Evolutionary conservation across 305 asterid genomes (phyloP), one percentile per base, ranked within the genome.

Genomic region (Fraxinus platypoda): DNA sequence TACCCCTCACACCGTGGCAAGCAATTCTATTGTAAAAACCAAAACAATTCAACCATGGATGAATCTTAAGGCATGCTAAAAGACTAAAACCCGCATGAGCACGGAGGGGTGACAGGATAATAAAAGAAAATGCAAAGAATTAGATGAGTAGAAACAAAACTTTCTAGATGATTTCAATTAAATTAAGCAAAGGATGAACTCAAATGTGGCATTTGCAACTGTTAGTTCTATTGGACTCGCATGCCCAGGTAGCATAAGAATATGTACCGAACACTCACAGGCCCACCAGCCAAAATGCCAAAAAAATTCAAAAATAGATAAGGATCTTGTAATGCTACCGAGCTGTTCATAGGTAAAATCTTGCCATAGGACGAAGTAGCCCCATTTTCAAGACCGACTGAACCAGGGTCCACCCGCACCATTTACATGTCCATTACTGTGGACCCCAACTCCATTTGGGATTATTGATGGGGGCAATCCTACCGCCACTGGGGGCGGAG

Each of bases 381-480:
- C 33, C 76, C 28, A 38, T 81, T 79, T 89, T 91, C 88, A 90
- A 54, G 89, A 89, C 84, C 87, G 95, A 89, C 87, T 94, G 90
- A 91, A 95, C 98, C 98, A 95, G 31, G 94, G 95, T 41, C 93
- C 91, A 43, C 87, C 87, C 37, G 86, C 87, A 62, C 94, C 94
- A 83, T 93, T 93, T 81, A 89, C 91, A 81, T 92, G 97, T 30
- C 97, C 97, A 73, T 94, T 95, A 89, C 91, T 85, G 81, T 87
- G 97, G 77, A 84, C 82, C 76, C 96, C 94, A 68, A 88, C 90
- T 35, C 94, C 92, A 84, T 91, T 94, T 15, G 93, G 91, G 23
- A 88, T 37, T 28, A 89, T 81, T 17, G 96, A 54, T 21, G 94
- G 91, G 15, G 97, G 95, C 79, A 91, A 85, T 74, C 94, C 97